Evolutionary conservation across 768 basidiomycete genomes (phyloP), one percentile per base, ranked within the genome.

Genomic region (Xerocomellus amylosporus): DNA sequence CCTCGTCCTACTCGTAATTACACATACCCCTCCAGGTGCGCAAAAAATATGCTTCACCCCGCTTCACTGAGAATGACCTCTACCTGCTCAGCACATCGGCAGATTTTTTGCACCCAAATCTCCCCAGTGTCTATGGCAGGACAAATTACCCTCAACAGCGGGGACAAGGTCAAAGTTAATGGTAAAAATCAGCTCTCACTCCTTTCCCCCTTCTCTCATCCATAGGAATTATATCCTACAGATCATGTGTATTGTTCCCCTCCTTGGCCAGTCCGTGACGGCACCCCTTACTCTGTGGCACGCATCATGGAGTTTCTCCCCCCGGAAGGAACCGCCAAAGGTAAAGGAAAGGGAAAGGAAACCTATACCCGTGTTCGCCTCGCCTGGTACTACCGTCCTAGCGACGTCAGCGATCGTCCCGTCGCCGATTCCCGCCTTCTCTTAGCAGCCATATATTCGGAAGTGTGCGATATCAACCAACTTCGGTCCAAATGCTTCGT

Each of bases 171-270:
- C 67, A 89, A 87, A 84, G 76, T 89, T 53, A 93, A 93, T 75
- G 90, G 90, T 93, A 83, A 77, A 71, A 72, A 58, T 61, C 56
- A 49, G 51, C 40, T 48, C 55, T 49, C 51, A 15, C 50, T 31
- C 39, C 26, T 4, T 55, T 54, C 55, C 49, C 58, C 63, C 57
- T 48, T 47, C 60, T 58, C 49, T 58, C 44, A 59, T 51, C 26
- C 34, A 49, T 43, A 54, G 56, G 19, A 60, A 42, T 63, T 13
- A 56, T 78, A 74, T 80, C 71, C 67, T 53, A 40, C 64, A 97
- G 96, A 98, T 73, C 94, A 98, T 75, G 95, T 98, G 63, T 98
- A 97, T 70, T 93, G 93, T 74, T 93, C 95, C 31, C 90, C 93
- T 30, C 88, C 86, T 57, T 98, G 93, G 93, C 82, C 86, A 53